Base-by-base conservation (phyloP, 768 basidiomycete species). In the Amanita pallidorosea region DNA sequence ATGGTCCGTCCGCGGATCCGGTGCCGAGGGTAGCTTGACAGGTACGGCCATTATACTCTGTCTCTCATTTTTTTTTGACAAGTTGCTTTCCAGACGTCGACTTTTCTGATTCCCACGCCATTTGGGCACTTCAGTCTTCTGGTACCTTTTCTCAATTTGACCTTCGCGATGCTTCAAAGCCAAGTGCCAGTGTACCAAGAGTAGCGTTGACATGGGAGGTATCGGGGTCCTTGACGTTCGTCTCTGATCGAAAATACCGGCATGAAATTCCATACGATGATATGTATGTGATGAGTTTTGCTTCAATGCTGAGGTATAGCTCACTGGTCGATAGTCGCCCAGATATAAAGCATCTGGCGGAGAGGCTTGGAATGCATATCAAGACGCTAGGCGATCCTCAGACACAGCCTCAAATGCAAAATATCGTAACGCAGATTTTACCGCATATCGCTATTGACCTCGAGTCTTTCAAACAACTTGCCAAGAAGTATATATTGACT, bases 261-360 rank as follows among this genome's bases (percentile, higher is more conserved):
- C 81, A 77, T 72, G 85, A 89, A 57, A 61, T 83, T 2, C 89
- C 89, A 2, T 91, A 85, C 53, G 89, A 92, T 55, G 89, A 92
- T 58, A 58, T 83, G 88, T 88, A 58, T 48, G 81, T 66, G 13
- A 11, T n/a, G 13, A 9, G 27, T 17, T 6, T 38, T 12, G 1
- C 1, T 7, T 27, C 7, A 1, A 3, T 31, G 42, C 37, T 29
- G 56, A 31, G 27, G 37, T 49, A 29, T 23, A 29, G 22, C 45
- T 44, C 17, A 53, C 33, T 34, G 33, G n/a, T 13, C n/a, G 12
- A 33, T 47, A 79, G 75, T 49, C 62, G 61, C 47, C 73, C 73
- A 4, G 66, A 70, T 4, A 63, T 66, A 33, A 64, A 60, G 53
- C 45, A 53, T 27, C 44, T 64, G 58, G 58, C 67, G 46, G 58